Evolutionary conservation across 495 filamentous ascomycete genomes (phyloP).

Genomic region (Penicillium psychrofluorescens): DNA sequence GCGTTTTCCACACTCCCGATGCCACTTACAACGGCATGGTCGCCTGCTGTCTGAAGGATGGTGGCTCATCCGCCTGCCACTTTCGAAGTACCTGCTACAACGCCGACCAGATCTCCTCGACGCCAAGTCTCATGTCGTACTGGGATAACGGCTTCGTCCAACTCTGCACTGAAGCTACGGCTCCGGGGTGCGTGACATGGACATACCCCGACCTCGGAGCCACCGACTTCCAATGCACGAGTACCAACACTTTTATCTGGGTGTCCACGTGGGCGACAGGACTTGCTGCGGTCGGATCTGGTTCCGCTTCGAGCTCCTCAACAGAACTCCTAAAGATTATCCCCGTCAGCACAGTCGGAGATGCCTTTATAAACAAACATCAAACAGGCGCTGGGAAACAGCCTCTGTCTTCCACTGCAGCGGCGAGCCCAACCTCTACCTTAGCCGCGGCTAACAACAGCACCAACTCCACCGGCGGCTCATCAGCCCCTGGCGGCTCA

Average conservation of each 20-base stretch:
- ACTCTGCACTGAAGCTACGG: not conserved
- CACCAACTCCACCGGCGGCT: not conserved
- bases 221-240: constrained; percentile 7
- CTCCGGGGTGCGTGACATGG: constrained; percentile 3
- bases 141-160: constrained; percentile 1
- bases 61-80: constrained; percentile 1
- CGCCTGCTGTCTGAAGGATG: constrained; percentile 4
- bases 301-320: too few relatives aligned
- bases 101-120: not conserved
- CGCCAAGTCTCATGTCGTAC: not conserved
- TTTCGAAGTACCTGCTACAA: constrained; percentile 11
- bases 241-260: not conserved
- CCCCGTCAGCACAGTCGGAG: too few relatives aligned
- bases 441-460: too few relatives aligned
- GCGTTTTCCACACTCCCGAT: constrained; percentile 9
- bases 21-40: constrained; percentile 4
- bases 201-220: constrained; percentile 5
- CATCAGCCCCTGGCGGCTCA: not conserved
- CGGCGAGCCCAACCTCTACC: not conserved
- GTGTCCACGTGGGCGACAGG: not conserved
- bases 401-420: too few relatives aligned
- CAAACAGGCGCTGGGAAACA: too few relatives aligned
- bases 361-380: too few relatives aligned
- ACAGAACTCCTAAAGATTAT: too few relatives aligned
- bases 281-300: too few relatives aligned